Percentiles rank a stretch among this genome's conserved stretches.
Evolutionary conservation across 768 basidiomycete species (phyloP).

Genomic region (Suillus luteus): DNA sequence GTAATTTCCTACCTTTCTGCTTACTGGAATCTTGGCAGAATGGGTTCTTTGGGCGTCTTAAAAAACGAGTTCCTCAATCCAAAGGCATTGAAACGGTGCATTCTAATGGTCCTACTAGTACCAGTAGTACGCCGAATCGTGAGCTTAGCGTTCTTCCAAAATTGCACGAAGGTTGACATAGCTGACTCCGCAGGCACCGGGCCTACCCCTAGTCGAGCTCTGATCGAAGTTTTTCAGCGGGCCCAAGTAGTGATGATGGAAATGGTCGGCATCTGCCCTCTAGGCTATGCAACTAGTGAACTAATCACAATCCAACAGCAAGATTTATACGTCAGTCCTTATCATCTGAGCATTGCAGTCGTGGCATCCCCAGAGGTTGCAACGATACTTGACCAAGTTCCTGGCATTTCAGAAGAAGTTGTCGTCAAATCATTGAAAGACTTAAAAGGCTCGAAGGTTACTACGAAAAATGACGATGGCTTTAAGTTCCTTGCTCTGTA

Average conservation of each 20-base stretch:
- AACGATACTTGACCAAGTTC: neutral
- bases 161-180: neutral
- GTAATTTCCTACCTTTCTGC: neutral
- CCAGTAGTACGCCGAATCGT: neutral
- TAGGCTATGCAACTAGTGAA: neutral
- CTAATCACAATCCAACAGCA: conserved; percentile 6
- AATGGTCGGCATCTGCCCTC: neutral
- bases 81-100: neutral
- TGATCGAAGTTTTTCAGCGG: conserved; percentile 9
- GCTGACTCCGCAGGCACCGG: neutral
- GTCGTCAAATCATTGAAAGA: conserved; percentile 5
- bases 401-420: neutral
- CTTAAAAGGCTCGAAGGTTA: conserved; percentile 3
- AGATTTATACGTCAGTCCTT: conserved; percentile 10
- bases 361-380: neutral
- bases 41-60: neutral
- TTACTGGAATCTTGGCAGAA: conserved; percentile 3
- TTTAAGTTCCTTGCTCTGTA: conserved; percentile 13
- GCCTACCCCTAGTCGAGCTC: neutral
- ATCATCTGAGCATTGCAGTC: conserved; percentile 14
- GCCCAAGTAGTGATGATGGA: conserved; percentile 7
- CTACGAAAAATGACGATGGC: conserved; percentile 6
- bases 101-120: neutral
- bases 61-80: neutral
- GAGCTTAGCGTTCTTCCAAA: neutral